A percentile compares a stretch with the other conserved stretches of the same genome.
Evolutionary conservation across 495 filamentous ascomycete genomes (phyloP).

Genomic region (Cercophora sp.): DNA sequence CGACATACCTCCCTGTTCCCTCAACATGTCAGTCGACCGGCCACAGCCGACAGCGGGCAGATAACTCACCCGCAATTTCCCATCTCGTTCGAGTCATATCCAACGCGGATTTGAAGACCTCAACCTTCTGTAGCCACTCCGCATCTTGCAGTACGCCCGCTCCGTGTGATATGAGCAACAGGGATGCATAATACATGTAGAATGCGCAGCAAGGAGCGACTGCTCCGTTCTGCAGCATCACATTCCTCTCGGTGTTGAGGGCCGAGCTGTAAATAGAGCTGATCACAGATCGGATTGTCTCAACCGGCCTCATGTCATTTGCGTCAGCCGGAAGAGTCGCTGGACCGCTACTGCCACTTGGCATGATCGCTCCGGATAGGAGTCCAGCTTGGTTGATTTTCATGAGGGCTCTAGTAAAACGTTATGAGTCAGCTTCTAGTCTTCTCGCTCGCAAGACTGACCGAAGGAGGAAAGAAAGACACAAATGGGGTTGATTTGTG

Average conservation of each 20-base stretch:
- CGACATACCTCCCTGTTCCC: conserved; percentile 10
- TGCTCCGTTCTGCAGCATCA: conserved; percentile 6
- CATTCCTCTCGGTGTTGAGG: conserved; percentile 1
- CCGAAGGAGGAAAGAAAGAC: not conserved
- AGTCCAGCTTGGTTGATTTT: conserved; percentile 26
- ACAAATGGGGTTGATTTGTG: too few relatives aligned
- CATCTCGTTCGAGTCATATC: conserved; percentile 18
- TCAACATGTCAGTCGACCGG: not conserved
- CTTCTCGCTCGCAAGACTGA: not conserved
- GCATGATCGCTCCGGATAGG: not conserved
- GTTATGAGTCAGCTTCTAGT: conserved; percentile 7
- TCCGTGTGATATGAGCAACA: conserved; percentile 26
- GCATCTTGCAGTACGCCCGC: conserved; percentile 14
- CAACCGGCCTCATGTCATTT: conserved; percentile 10
- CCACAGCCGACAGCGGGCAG: not conserved
- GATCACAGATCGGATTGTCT: conserved; percentile 19
- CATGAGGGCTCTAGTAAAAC: conserved; percentile 22
- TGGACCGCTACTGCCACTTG: not conserved
- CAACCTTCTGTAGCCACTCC: conserved; percentile 21
- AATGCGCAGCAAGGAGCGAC: conserved; percentile 23
- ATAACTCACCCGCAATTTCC: conserved; percentile 27
- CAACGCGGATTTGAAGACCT: conserved; percentile 13
- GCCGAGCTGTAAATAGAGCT: conserved; percentile 18
- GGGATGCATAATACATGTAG: conserved; percentile 21
- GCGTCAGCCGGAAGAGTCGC: not conserved